Evolutionary conservation across 1,284 basidiomycete species (phyloP), one percentile per base, ranked within the genome.

Genomic region (Pseudozyma sp.): DNA sequence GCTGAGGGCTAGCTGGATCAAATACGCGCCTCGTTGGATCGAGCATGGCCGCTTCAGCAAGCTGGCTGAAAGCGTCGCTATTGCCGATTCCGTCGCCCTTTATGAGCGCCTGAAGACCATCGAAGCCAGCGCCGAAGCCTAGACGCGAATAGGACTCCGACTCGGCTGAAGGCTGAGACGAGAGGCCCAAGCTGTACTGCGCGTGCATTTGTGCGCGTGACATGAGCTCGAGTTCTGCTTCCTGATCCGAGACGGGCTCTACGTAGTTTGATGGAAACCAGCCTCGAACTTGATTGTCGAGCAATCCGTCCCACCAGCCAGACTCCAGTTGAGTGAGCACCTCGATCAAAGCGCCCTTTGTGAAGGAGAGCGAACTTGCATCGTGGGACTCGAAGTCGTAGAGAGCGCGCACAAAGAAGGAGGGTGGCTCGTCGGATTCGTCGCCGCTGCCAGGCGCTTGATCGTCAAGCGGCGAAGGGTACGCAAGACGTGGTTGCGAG

Each of bases 181-280:
- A 57, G 54, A 57, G 52, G 56, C 52, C 71, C 29, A 54, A 46
- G 45, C 44, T 61, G 55, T 68, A 65, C 17, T 64, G 65, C 1
- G 63, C 60, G 4, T 69, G 61, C 48, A 75, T 43, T 30, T 66
- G 65, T 31, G 69, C 62, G 17, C 62, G 62, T 4, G 65, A 55
- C 29, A 59, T 52, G 50, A 79, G 63, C 51, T 79, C 68, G 45
- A 48, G 35, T 43, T 77, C 68, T 8, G 79, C 83, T 81, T 94
- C 93, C 72, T 92, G 90, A 72, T 93, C 91, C 31, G 90, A 88
- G 67, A 97, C 90, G 66, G 90, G 85, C 49, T 88, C 87, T 47
- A 97, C 94, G 86, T 96, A 97, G 87, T 98, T 99, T 74, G 92
- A 94, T 13, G 96, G 96, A 85, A 99, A 97, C 96, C 96, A 98